Conservation (phyloP, 192 early-diverging fungal genomes). For the Podila horticola region DNA sequence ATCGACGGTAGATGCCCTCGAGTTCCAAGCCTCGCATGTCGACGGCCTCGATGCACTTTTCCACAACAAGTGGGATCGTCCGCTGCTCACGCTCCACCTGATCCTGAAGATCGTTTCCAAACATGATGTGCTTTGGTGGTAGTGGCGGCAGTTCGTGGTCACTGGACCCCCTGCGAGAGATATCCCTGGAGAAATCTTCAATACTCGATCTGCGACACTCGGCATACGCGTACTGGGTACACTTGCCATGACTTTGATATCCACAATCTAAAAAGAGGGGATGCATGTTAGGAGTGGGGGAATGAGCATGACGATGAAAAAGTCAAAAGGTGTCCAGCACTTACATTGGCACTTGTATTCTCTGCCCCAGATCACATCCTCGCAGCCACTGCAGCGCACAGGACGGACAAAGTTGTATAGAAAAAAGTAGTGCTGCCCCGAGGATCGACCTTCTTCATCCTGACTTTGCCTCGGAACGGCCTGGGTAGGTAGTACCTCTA, state of each 20-base stretch:
- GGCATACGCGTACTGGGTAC: constrained; percentile 12
- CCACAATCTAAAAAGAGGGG: constrained; percentile 45
- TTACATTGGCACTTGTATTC: constrained; percentile 58
- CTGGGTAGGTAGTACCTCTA: not conserved
- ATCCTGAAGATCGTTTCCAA: constrained; percentile 67
- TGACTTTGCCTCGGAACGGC: no score
- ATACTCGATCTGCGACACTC: constrained; percentile 1
- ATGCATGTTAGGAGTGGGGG: not conserved
- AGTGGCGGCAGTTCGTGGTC: constrained; percentile 7
- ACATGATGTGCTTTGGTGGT: constrained; percentile 53
- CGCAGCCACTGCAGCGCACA: constrained; percentile 58
- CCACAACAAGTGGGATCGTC: constrained; percentile 71
- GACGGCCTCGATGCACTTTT: constrained; percentile 70
- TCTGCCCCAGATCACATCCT: constrained; percentile 61
- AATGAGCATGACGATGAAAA: not conserved
- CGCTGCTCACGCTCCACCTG: constrained; percentile 63
- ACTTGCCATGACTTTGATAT: constrained; percentile 51
- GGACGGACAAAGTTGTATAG: constrained; percentile 48
- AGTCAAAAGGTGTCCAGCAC: not conserved
- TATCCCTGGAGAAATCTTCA: constrained; percentile 22
- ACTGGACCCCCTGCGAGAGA: not conserved
- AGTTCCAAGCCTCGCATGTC: constrained; percentile 68
- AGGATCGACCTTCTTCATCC: not conserved
- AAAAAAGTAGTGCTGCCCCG: constrained; percentile 11
- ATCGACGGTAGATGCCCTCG: constrained; percentile 82